Evolutionary conservation across 2,329 filamentous ascomycete species (phyloP), one percentile per base, ranked within the genome.

Genomic region (Aspergillus spinulosporus): DNA sequence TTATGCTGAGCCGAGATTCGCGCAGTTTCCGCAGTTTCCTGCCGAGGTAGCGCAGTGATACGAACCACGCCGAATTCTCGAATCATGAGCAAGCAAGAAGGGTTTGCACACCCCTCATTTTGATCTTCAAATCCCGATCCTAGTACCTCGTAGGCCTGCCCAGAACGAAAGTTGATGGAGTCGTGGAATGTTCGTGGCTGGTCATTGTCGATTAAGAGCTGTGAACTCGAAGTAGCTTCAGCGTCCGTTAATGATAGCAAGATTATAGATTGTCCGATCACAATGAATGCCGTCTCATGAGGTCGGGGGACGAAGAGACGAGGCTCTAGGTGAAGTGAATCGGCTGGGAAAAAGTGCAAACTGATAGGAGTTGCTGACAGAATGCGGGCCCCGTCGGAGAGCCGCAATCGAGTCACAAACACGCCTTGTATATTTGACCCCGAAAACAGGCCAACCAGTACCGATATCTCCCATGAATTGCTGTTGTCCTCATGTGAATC

Each of bases 251-350:
- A 82, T 0, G 92, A 96, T 6, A 89, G 81, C 28, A 97, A 76
- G 15, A 94, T 83, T 28, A 94, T 81, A 3, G 90, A 89, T 60
- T 87, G 84, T 56, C 88, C 87, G 63, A 97, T 92, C 1, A 93
- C 81, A 39, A 94, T 74, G 68, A 92, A 96, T 5, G 90, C 92
- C 26, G 92, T 89, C 40, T 94, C 82, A 7, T 85, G 87, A 12
- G 91, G 89, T 49, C 84, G 84, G 4, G 94, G 92, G 12, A 97
- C 79, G 59, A 93, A 86, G 14, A 99, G 69, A 53, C 84, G 84
- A 43, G 90, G 88, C 60, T 80, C 82, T 72, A 64, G 62, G 26
- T 72, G 58, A 8, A 68, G 40, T 26, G 52, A 40, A 37, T 21
- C 36, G 3, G 47, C 21, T n/a, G 63, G 32, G 63, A 66, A 48